phyloP scores from a whole-genome alignment of 805 yeast species.

The Saccharomycopsis schoenii region DNA sequence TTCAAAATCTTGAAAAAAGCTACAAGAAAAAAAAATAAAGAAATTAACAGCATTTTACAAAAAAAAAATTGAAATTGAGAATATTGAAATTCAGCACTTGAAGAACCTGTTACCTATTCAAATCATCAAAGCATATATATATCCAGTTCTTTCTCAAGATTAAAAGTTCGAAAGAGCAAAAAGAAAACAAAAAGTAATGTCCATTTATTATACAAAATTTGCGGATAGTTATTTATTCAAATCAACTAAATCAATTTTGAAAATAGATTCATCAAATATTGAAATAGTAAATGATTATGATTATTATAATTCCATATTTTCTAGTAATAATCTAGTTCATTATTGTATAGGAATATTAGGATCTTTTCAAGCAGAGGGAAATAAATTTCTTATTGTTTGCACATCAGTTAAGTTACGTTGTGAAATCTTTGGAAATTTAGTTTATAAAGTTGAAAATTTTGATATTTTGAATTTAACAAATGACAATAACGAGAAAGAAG shows the following conservation, averaged over 20 bases:
- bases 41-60: neutral
- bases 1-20: neutral
- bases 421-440: conserved; percentile 1
- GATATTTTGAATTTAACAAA: conserved; percentile 6
- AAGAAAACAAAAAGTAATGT: neutral
- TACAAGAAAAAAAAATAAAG: neutral
- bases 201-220: conserved; percentile 15
- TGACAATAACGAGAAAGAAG: conserved; percentile 6
- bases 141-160: neutral
- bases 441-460: conserved; percentile 8
- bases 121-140: too few relatives aligned
- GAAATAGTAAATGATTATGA: conserved; percentile 9
- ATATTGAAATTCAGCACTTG: neutral
- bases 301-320: conserved; percentile 11
- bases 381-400: conserved; percentile 8
- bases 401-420: neutral
- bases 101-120: too few relatives aligned
- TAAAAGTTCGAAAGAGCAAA: neutral
- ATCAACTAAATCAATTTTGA: conserved; percentile 4
- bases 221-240: conserved; percentile 16
- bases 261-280: conserved; percentile 11
- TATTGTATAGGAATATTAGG: conserved; percentile 17
- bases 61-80: neutral
- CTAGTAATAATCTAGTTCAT: conserved; percentile 8
- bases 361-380: conserved; percentile 1